phyloP scores from a whole-genome alignment of 2,329 filamentous ascomycete species.

The Ophiostoma perfectum region DNA sequence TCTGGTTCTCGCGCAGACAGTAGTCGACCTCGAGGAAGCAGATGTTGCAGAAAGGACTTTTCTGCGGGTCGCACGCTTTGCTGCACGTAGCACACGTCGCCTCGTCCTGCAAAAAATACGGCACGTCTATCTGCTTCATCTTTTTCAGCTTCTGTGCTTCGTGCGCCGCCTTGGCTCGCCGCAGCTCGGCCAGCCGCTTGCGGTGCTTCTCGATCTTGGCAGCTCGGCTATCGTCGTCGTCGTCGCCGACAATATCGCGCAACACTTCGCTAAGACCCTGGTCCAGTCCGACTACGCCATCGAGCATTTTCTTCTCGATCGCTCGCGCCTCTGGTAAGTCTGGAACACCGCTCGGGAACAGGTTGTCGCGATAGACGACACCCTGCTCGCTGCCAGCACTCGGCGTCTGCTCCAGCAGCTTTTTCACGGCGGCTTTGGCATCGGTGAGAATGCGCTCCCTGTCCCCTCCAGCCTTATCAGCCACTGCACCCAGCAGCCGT shows the following conservation, averaged over 20 bases:
- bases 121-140: constrained; percentile 24
- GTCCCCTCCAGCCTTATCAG: constrained; percentile 7
- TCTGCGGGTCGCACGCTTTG: constrained; percentile 21
- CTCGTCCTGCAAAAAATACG: constrained; percentile 24
- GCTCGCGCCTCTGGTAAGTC: constrained; percentile 17
- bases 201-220: constrained; percentile 31
- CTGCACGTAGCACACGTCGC: constrained; percentile 23
- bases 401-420: constrained; percentile 19
- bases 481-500: constrained; percentile 6
- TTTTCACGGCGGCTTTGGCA: constrained; percentile 22
- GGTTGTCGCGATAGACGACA: constrained; percentile 25
- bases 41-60: constrained; percentile 24
- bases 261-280: constrained; percentile 22
- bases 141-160: constrained; percentile 43
- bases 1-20: constrained; percentile 25
- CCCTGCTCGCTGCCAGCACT: constrained; percentile 22
- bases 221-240: constrained; percentile 23
- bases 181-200: constrained; percentile 45
- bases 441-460: constrained; percentile 11
- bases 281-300: constrained; percentile 22
- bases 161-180: constrained; percentile 54
- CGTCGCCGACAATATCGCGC: constrained; percentile 14
- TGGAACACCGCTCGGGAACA: constrained; percentile 21
- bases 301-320: constrained; percentile 19
- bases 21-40: constrained; percentile 28